Percentiles rank a stretch among this genome's conserved stretches.
These are phyloP conservation scores for Pseudopithomyces maydicus DNA, from an alignment of 2,329 filamentous ascomycete species.

Conservation along the genomic window DNA sequence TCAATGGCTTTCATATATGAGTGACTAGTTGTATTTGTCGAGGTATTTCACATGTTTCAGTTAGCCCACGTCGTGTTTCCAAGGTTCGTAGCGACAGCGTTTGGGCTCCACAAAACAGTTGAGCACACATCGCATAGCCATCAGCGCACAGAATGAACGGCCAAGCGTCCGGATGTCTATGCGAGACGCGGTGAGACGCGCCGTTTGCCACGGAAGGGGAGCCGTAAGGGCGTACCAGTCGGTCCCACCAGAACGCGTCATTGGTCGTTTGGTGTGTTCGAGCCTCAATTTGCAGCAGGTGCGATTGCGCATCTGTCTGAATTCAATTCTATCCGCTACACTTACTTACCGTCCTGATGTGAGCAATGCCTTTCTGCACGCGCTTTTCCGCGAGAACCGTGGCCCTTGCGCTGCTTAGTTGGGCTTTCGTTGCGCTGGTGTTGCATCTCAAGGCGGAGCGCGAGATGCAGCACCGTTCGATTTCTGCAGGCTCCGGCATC, in stretches of 20 bases:
- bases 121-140: neutral
- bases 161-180: too few relatives aligned
- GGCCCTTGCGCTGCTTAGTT: constrained; percentile 27
- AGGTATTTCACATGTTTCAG: too few relatives aligned
- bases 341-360: neutral
- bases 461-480: constrained; percentile 25
- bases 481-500: constrained; percentile 9
- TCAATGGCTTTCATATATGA: too few relatives aligned
- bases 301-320: neutral
- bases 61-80: too few relatives aligned
- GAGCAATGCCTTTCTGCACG: constrained; percentile 29
- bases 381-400: constrained; percentile 36
- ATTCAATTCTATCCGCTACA: neutral
- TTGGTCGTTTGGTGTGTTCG: constrained; percentile 1
- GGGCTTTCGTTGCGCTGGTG: constrained; percentile 26
- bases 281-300: neutral
- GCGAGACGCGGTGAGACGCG: neutral
- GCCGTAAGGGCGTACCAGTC: constrained; percentile 3
- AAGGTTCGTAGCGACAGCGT: too few relatives aligned
- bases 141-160: neutral
- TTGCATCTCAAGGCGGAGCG: constrained; percentile 36
- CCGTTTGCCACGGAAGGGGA: neutral
- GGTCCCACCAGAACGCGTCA: neutral
- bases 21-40: too few relatives aligned
- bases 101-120: neutral